A percentile compares a stretch with the other conserved stretches of the same genome.
phyloP scores from a whole-genome alignment of 176 grass and related monocot species.

The Ampelocalamus luodianensis region DNA sequence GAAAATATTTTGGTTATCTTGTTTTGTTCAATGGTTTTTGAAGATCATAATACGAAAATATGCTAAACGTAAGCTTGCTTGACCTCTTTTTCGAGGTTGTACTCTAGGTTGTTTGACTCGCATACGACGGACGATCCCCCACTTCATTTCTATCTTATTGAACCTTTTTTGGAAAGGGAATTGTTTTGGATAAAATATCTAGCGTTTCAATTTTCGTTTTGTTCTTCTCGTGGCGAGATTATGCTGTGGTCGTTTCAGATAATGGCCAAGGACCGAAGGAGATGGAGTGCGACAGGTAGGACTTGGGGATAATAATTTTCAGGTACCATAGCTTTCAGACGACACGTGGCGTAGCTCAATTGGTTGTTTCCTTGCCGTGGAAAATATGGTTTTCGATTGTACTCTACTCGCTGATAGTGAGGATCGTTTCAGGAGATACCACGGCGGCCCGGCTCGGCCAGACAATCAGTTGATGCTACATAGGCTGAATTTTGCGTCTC shows the following conservation, averaged over 20 bases:
- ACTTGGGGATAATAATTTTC: not conserved
- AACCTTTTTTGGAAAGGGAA: no score
- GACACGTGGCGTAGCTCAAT: constrained; percentile 5
- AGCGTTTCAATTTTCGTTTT: not conserved
- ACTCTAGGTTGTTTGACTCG: not conserved
- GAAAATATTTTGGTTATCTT: constrained; percentile 7
- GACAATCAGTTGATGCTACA: not conserved
- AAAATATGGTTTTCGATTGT: not conserved
- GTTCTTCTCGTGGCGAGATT: not conserved
- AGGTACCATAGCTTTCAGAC: constrained; percentile 30
- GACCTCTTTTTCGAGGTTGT: not conserved
- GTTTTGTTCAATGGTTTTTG: constrained; percentile 10
- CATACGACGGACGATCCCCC: not conserved
- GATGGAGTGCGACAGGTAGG: constrained; percentile 34
- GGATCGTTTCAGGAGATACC: not conserved
- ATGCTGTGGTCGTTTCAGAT: constrained; percentile 25
- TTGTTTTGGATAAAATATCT: not conserved
- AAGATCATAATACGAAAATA: no score
- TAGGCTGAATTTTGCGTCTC: not conserved
- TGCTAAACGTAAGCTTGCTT: not conserved
- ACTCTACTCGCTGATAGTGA: not conserved
- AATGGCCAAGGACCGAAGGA: constrained; percentile 33
- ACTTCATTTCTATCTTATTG: not conserved
- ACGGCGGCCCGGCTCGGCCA: not conserved
- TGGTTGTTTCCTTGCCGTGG: not conserved